phyloP scores from a whole-genome alignment of 441 rosid species.

The Croton setiger region DNA sequence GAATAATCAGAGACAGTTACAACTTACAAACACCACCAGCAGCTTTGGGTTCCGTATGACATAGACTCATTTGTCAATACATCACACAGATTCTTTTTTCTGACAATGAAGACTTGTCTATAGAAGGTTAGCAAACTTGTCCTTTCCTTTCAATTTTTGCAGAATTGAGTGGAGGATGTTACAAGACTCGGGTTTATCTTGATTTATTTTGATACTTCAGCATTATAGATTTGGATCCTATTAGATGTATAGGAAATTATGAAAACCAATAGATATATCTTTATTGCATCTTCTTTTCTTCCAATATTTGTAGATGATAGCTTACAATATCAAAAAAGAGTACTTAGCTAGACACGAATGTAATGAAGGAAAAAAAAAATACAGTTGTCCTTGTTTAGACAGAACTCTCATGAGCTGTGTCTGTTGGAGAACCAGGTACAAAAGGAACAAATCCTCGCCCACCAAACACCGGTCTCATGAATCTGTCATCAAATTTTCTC shows the following conservation, averaged over 20 bases:
- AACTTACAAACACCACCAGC: neutral
- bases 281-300: neutral
- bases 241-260: no score
- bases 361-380: neutral
- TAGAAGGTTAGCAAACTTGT: neutral
- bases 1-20: constrained; percentile 18
- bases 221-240: neutral
- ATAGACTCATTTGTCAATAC: neutral
- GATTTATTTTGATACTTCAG: neutral
- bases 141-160: neutral
- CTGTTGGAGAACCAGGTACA: constrained; percentile 76
- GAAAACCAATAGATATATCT: neutral
- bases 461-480: constrained; percentile 74
- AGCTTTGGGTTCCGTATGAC: no score
- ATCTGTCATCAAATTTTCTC: constrained; percentile 66
- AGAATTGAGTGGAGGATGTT: neutral
- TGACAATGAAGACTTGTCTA: constrained; percentile 1
- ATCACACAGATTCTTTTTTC: constrained; percentile 12
- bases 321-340: neutral
- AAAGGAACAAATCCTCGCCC: constrained; percentile 84
- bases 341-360: neutral
- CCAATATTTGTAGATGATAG: no score
- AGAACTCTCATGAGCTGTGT: constrained; percentile 34
- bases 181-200: neutral
- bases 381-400: constrained; percentile 1